A percentile compares a stretch with the other conserved stretches of the same genome.
These are phyloP conservation scores for Starmerella asiatica DNA, from an alignment of 805 yeast species.

Conservation along the genomic window DNA sequence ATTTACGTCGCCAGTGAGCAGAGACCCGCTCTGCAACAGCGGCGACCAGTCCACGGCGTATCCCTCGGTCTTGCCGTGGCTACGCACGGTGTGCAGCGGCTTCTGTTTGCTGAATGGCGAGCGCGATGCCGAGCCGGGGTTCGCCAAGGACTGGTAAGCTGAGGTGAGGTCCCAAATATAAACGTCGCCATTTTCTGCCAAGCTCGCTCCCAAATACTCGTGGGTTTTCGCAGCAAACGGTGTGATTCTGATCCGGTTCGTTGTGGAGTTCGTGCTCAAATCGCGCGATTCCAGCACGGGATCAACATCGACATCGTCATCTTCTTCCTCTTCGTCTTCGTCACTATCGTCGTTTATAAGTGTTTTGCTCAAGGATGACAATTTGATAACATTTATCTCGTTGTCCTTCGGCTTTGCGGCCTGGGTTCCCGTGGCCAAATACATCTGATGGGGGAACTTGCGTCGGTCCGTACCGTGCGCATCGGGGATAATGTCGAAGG, in stretches of 20 bases:
- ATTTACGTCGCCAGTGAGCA: conserved; percentile 76
- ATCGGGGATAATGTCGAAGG: conserved; percentile 82
- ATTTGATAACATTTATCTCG: conserved; percentile 70
- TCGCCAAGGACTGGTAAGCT: conserved; percentile 70
- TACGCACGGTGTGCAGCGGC: conserved; percentile 68
- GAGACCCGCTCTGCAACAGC: conserved; percentile 57
- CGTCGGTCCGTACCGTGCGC: conserved; percentile 76
- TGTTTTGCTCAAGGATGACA: conserved; percentile 72
- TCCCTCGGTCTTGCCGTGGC: conserved; percentile 93
- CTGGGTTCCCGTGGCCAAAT: conserved; percentile 85
- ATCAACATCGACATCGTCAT: conserved; percentile 56
- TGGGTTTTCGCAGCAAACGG: conserved; percentile 64
- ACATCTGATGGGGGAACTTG: conserved; percentile 74
- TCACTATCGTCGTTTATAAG: conserved; percentile 74
- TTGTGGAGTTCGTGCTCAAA: conserved; percentile 65
- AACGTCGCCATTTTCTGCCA: conserved; percentile 85
- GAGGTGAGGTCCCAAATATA: conserved; percentile 67
- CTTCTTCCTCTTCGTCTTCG: conserved; percentile 63
- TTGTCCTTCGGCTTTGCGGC: conserved; percentile 79
- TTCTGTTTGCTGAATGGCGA: conserved; percentile 45
- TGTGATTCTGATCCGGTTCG: conserved; percentile 75
- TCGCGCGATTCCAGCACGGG: conserved; percentile 80
- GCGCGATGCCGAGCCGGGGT: conserved; percentile 54
- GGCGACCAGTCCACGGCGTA: conserved; percentile 98
- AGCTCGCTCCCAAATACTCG: conserved; percentile 74